Base-by-base conservation (phyloP, 139 green algal genomes). In the Chlorella sorokiniana region DNA sequence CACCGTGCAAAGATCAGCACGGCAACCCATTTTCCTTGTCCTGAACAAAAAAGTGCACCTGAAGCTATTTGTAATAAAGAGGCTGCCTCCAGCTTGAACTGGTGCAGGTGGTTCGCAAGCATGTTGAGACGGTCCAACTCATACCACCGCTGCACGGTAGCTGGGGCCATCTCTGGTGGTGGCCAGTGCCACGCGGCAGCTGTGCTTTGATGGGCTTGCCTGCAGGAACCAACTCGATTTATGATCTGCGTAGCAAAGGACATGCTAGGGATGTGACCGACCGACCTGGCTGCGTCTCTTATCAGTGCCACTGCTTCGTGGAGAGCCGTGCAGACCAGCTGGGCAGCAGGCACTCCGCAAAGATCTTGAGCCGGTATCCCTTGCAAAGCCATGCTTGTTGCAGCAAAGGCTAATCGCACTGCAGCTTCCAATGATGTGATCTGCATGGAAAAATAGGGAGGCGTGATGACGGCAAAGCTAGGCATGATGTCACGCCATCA, bases 171-270 rank as follows among this genome's bases (percentile, higher is more conserved):
- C 41, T 87, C 78, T 29, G 83, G 65, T 0, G 83, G 83, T 23
- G 83, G 83, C 78, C 78, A 87, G 10, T 40, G 78, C 83, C 83
- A 87, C 1, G 69, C 44, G 9, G 83, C 83, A 20, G 68, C 70
- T 6, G 40, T 35, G 33, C 77, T 86, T 27, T 20, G 22, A 4
- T 44, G 29, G 5, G 78, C 37, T 23, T 40, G 11, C 54, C 77
- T 86, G 69, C 67, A 71, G 45, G n/a, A 16, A 8, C 6, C 23
- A 27, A 22, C n/a, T n/a, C n/a, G n/a, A n/a, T n/a, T n/a, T n/a
- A n/a, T n/a, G n/a, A n/a, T n/a, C n/a, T n/a, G n/a, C n/a, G n/a
- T n/a, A n/a, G n/a, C n/a, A 31, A 74, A 9, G 4, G 23, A 27
- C 38, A 52, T 27, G 16, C 10, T 6, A 25, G 8, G 20, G n/a